Evolutionary conservation across 208 protist species (phyloP), one percentile per base, ranked within the genome.

Genomic region (Leishmania amazonensis): DNA sequence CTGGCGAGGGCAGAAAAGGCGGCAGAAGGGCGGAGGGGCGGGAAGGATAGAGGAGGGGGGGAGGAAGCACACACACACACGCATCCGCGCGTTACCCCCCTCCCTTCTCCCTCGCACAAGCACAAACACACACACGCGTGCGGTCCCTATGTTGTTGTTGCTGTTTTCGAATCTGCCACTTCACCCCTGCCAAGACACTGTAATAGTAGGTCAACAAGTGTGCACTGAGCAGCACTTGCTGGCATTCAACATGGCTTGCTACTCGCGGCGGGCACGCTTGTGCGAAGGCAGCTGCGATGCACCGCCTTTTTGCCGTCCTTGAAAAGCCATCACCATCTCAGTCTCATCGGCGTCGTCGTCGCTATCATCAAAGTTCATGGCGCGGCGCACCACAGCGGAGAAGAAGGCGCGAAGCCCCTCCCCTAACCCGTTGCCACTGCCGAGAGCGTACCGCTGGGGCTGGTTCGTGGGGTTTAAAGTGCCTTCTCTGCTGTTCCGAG

Each of bases 321-420:
- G 35, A 45, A 64, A 45, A n/a, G n/a, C 0, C 11, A 28, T 42
- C 35, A 13, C 17, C 21, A 3, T 45, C 53, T 24, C 31, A 21
- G 73, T 40, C 13, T 84, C 82, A 28, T 68, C 51, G 17, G 71
- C 82, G 24, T 88, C 85, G 49, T 87, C 83, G 54, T 88, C 85
- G 70, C 80, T 81, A 72, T 88, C 87, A 45, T 81, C 78, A 53
- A 91, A 91, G 31, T 67, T 73, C 72, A 89, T 82, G 15, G 89
- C 88, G 64, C 90, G 88, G 31, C 81, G 77, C 54, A 87, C 88
- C 70, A 94, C 87, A 13, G 86, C 87, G 24, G 73, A 65, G n/a
- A 88, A 80, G 65, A 94, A 90, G 24, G 86, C 83, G 3, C 73
- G 78, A 9, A 85, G 53, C 0, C 82, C 82, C 11, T 74, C 73